Conservation (phyloP, 768 basidiomycete genomes). For the Rhizopogon rudus region DNA sequence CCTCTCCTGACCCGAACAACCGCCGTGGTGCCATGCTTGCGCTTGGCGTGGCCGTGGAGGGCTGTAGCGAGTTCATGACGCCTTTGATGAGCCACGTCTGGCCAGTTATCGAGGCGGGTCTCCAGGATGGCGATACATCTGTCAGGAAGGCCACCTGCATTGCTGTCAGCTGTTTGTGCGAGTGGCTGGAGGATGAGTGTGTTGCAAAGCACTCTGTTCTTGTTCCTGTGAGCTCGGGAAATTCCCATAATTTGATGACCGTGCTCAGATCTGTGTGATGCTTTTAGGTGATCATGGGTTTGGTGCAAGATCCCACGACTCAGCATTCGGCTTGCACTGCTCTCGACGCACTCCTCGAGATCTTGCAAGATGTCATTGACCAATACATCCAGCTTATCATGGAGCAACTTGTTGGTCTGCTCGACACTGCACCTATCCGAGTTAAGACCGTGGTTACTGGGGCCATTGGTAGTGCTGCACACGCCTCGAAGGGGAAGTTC, state of each 20-base stretch:
- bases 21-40: slow-evolving; percentile 94
- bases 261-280: not conserved
- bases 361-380: slow-evolving; percentile 84
- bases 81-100: slow-evolving; percentile 88
- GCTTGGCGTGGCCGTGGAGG: slow-evolving; percentile 93
- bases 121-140: slow-evolving; percentile 74
- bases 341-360: slow-evolving; percentile 93
- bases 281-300: slow-evolving; percentile 77
- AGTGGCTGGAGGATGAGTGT: slow-evolving; percentile 95
- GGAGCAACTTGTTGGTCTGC: slow-evolving; percentile 84
- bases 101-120: slow-evolving; percentile 88
- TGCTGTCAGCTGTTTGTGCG: slow-evolving; percentile 92
- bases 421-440: slow-evolving; percentile 79
- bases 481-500: slow-evolving; percentile 90
- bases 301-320: slow-evolving; percentile 82
- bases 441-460: slow-evolving; percentile 96
- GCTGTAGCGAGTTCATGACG: slow-evolving; percentile 97
- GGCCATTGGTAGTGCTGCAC: slow-evolving; percentile 96
- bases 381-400: slow-evolving; percentile 92
- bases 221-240: slow-evolving; percentile 59
- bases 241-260: not conserved
- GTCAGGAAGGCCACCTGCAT: slow-evolving; percentile 97
- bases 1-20: slow-evolving; percentile 67
- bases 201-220: slow-evolving; percentile 76
- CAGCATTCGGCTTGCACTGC: slow-evolving; percentile 95